Base-by-base conservation (phyloP, 306 rosid genomes). In the Rosa persica region DNA sequence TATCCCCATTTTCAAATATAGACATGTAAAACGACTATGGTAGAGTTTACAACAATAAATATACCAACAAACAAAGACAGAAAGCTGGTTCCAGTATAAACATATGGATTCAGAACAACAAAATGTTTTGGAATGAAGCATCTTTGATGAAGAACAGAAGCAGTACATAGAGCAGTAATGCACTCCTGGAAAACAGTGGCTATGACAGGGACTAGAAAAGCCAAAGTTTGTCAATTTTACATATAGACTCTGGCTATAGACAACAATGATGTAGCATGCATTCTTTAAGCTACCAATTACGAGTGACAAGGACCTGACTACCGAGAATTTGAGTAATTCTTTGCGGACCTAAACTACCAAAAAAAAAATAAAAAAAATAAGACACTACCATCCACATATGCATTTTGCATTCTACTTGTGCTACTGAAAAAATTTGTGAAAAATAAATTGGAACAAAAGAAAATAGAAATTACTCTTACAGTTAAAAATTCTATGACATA, bases 321-420 rank as follows among this genome's bases (percentile, higher is more conserved):
- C 57, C 8, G 0, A 20, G 25, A 19, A 68, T 27, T 46, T 3
- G 27, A 25, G 13, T 8, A 23, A 30, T 8, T 72, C 27, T 71
- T 48, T 27, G 75, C 61, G 17, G 44, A 72, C 34, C 17, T 72
- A 51, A 51, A 47, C 70, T 65, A 44, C 40, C 16, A 70, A 60
- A 60, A 22, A 60, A 60, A 22, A 0, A 10, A 9, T 12, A 70
- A 12, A 0, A 3, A 48, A 15, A 49, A 4, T 3, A 46, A 46
- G 12, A 40, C 3, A 16, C 2, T 34, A 25, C 42, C 76, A n/a
- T 36, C 13, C 67, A 20, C 11, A n/a, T 20, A 51, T 72, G 17
- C 48, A 73, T 52, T 72, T 48, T n/a, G 47, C 65, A 6, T 72
- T 54, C 66, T 73, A 36, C 20, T 49, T 30, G 17, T 9, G 38